Conservation (phyloP, 306 rosid species). For the Geum urbanum region DNA sequence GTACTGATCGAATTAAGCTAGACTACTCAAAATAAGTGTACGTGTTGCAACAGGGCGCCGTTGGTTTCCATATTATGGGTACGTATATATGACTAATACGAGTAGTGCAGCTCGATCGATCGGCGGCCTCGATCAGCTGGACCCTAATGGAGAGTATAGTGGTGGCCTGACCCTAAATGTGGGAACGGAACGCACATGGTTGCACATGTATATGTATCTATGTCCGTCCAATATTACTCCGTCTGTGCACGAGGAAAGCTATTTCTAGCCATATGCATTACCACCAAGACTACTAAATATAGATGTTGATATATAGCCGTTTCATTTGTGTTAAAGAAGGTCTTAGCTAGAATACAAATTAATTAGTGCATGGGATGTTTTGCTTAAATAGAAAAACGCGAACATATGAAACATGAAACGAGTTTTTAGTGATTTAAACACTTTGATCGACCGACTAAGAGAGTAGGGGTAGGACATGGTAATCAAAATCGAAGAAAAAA, state of each 20-base stretch:
- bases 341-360: no score
- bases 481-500: no score
- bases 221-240: conserved; percentile 11
- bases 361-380: no score
- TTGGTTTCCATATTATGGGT: not conserved
- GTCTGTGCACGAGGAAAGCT: not conserved
- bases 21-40: not conserved
- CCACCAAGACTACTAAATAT: not conserved
- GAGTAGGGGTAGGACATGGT: no score
- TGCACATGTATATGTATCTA: conserved; percentile 30
- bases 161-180: conserved; percentile 27
- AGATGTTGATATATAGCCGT: no score
- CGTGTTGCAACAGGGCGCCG: not conserved
- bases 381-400: no score
- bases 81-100: not conserved
- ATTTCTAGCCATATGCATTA: not conserved
- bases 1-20: not conserved
- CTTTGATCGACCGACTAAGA: no score
- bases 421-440: no score
- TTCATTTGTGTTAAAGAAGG: no score
- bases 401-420: no score
- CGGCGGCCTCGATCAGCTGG: not conserved
- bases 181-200: conserved; percentile 59
- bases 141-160: not conserved
- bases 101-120: not conserved